Percentiles rank a stretch among this genome's conserved stretches.
These are phyloP conservation scores for Zymoseptoria pseudotritici DNA, from an alignment of 2,329 filamentous ascomycete genomes.

Conservation along the genomic window DNA sequence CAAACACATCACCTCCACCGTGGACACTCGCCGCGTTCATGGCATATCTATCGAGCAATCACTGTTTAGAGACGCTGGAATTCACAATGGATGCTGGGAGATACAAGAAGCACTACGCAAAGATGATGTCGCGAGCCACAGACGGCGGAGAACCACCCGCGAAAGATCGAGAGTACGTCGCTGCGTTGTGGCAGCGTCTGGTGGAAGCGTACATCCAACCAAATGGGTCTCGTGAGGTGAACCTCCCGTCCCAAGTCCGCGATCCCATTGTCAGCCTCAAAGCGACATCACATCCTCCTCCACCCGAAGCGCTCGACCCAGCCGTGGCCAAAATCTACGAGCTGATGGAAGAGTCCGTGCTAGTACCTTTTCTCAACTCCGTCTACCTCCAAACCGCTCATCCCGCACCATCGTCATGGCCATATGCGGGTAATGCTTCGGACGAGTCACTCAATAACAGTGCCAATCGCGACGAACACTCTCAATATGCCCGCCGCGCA, in stretches of 20 bases:
- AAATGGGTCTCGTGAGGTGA: slow-evolving; percentile 79
- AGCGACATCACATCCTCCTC: slow-evolving; percentile 54
- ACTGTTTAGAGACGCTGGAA: slow-evolving; percentile 91
- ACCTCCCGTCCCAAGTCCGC: slow-evolving; percentile 77
- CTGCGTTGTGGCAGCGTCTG: slow-evolving; percentile 77
- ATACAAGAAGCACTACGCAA: slow-evolving; percentile 63
- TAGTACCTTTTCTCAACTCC: slow-evolving; percentile 82
- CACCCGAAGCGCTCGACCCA: slow-evolving; percentile 68
- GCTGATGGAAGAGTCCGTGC: slow-evolving; percentile 92
- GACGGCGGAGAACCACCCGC: slow-evolving; percentile 42
- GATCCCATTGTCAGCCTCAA: slow-evolving; percentile 65
- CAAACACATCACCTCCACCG: slow-evolving; percentile 76
- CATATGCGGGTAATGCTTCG: slow-evolving; percentile 34
- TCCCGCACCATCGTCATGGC: slow-evolving; percentile 33
- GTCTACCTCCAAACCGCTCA: slow-evolving; percentile 44
- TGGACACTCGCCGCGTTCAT: slow-evolving; percentile 92
- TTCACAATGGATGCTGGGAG: slow-evolving; percentile 91
- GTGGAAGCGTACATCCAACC: slow-evolving; percentile 85
- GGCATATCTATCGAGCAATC: slow-evolving; percentile 92
- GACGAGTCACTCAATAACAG: slow-evolving; percentile 24
- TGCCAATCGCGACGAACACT: slow-evolving; percentile 35
- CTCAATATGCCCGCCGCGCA: slow-evolving; percentile 16
- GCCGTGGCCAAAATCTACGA: slow-evolving; percentile 87
- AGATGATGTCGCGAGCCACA: slow-evolving; percentile 47
- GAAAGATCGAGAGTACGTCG: slow-evolving; percentile 60